These are phyloP conservation scores for Fremontodendron californicum DNA, from an alignment of 345 rosid species.

Conservation along the genomic window DNA sequence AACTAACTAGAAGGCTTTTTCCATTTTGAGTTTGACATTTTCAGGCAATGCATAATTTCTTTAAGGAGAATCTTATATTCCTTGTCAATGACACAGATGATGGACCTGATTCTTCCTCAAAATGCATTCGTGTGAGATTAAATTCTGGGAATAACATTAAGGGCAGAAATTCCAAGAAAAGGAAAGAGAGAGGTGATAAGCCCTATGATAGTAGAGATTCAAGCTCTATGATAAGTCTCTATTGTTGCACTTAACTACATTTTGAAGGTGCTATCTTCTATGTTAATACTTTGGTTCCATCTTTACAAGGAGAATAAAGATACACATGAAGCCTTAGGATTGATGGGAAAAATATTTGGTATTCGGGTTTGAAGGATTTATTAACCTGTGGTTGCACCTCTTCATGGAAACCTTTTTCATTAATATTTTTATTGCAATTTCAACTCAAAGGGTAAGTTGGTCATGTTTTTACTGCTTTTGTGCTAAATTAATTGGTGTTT, in stretches of 20 bases:
- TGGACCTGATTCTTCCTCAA: constrained; percentile 80
- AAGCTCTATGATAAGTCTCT: constrained; percentile 17
- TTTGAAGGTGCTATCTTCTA: constrained; percentile 1
- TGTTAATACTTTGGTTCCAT: constrained; percentile 66
- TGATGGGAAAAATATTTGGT: constrained; percentile 95
- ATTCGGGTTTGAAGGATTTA: constrained; percentile 52
- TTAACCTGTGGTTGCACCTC: not conserved
- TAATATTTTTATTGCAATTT: constrained; percentile 37
- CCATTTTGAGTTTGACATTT: constrained; percentile 6
- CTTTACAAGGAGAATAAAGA: constrained; percentile 98
- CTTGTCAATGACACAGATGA: constrained; percentile 92
- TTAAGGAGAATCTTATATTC: constrained; percentile 74
- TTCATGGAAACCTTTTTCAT: constrained; percentile 13
- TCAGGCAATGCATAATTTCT: constrained; percentile 85
- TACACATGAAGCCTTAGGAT: constrained; percentile 91
- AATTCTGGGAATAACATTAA: constrained; percentile 41
- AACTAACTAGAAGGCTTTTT: not conserved
- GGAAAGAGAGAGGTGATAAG: constrained; percentile 77
- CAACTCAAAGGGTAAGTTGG: constrained; percentile 81
- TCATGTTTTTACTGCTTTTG: not conserved
- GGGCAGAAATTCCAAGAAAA: constrained; percentile 65
- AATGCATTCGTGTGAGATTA: constrained; percentile 88
- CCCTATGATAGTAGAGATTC: constrained; percentile 93
- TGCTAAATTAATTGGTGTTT: not conserved
- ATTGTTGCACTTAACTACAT: not conserved